Evolutionary conservation across 2,329 filamentous ascomycete genomes (phyloP), one percentile per base, ranked within the genome.

Genomic region (Pseudogymnoascus sp.): DNA sequence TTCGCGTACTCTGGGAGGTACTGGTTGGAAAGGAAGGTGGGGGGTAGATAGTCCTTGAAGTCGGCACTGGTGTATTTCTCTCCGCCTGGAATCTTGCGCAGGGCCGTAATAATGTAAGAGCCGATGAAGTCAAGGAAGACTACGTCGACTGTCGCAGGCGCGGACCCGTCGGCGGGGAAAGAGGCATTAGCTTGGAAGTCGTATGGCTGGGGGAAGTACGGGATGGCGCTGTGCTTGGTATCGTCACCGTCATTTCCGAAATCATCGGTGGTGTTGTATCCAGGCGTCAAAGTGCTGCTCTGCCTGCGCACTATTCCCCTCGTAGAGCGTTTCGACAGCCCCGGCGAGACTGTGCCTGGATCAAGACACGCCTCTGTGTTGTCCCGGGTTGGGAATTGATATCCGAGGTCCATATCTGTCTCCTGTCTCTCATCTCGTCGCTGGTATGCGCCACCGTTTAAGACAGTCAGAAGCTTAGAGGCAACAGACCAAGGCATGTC

Each of bases 221-320:
- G 79, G 66, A 97, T 86, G 0, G 83, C 80, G 14, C 84, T 79
- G 73, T 97, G 95, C 1, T 96, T 74, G 0, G 93, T 96, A 72
- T 99, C 95, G 72, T 99, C 95, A 43, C 95, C 95, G 67, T 96
- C 90, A 3, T 77, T 76, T 59, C 93, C 91, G 4, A 86, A 83
- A 70, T 96, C 93, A 71, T 99, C 95, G 62, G 81, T 81, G 9
- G 95, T 99, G 0, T 90, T 97, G 77, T 97, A 97, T 1, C 95
- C 95, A 0, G 87, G 88, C 16, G 78, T 71, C 1, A 78, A 77
- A 3, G 49, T 55, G 49, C n/a, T 55, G 49, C 49, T 66, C 55
- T 70, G 71, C n/a, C 72, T 71, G 9, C 69, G 69, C 23, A 63
- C 63, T 31, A 72, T 64, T 28, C 67, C 64, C 18, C 69, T 67